phyloP scores from a whole-genome alignment of 495 filamentous ascomycete species.

The Chaetomium fimeti region DNA sequence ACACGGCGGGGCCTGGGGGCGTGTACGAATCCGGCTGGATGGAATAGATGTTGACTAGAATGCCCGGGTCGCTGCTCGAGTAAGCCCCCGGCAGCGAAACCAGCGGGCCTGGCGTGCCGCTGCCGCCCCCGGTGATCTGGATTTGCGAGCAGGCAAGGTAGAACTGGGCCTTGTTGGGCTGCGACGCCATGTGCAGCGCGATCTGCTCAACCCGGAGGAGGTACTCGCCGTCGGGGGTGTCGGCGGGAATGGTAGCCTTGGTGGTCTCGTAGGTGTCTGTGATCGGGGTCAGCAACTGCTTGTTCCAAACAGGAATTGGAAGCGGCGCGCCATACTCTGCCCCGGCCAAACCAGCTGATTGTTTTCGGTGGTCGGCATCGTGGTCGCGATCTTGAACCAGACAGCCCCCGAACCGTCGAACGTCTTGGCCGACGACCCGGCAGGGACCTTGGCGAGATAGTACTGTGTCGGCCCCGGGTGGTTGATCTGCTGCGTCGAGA shows the following conservation, averaged over 20 bases:
- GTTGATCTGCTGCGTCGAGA: slow-evolving; percentile 47
- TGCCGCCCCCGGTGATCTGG: slow-evolving; percentile 53
- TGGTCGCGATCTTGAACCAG: slow-evolving; percentile 55
- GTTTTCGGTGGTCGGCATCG: slow-evolving; percentile 40
- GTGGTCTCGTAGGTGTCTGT: slow-evolving; percentile 39
- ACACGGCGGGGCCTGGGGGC: slow-evolving; percentile 47
- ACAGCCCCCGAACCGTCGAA: slow-evolving; percentile 50
- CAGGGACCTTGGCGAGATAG: slow-evolving; percentile 51
- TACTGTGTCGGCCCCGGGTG: slow-evolving; percentile 50
- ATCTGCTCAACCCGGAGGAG: slow-evolving; percentile 59
- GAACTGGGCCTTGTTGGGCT: slow-evolving; percentile 49
- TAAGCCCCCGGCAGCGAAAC: slow-evolving; percentile 56
- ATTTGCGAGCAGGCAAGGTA: slow-evolving; percentile 58
- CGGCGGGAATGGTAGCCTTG: slow-evolving; percentile 48
- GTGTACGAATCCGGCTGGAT: slow-evolving; percentile 41
- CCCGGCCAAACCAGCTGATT: slow-evolving; percentile 43
- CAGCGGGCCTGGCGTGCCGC: slow-evolving; percentile 43
- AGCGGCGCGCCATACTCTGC: slow-evolving; percentile 32
- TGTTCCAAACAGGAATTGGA: not conserved
- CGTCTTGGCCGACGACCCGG: slow-evolving; percentile 40
- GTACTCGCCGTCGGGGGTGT: slow-evolving; percentile 51
- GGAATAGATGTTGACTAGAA: slow-evolving; percentile 44
- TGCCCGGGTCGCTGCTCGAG: slow-evolving; percentile 46
- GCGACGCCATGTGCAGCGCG: slow-evolving; percentile 48
- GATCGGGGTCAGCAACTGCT: not conserved